Base-by-base conservation (phyloP, 495 filamentous ascomycete species). In the Lindgomyces ingoldianus region DNA sequence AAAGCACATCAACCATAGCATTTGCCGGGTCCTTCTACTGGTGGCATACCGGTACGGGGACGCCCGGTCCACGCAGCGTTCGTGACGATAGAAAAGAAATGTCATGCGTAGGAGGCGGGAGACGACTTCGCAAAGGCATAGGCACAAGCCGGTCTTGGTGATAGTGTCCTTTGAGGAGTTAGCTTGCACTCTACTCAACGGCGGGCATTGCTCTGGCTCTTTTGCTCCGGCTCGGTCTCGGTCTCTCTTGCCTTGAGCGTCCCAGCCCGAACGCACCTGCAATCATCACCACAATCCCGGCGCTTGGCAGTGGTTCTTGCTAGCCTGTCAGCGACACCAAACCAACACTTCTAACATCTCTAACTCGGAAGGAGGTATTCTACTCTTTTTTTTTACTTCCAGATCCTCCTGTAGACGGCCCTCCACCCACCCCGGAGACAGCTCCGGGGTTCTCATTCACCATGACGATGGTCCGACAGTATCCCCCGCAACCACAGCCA, bases 61-160 rank as follows among this genome's bases (percentile, higher is more conserved):
- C 67, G 53, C 63, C 54, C 58, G 58, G 68, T 60, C 52, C 47
- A 47, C 10, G 21, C 42, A 50, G 14, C 27, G 50, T 39, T 48
- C 24, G 68, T 22, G 36, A 70, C 52, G 42, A 59, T 46, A 33
- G 22, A 44, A 46, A 45, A 54, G 68, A 62, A 57, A 73, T 73
- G 70, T 70, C 66, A 66, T 70, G 62, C 55, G 60, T 55, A 58
- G 62, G 54, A 57, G 59, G 46, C 62, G 54, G 52, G 52, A 60
- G 63, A 69, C 60, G 39, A 72, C 70, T 73, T 59, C 71, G 68
- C 71, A 73, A 69, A 71, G 71, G 71, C 71, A 73, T 73, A 63
- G 71, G 71, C 65, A 73, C 71, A 48, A 61, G 71, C 71, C 68
- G 57, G 61, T 71, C 65, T 67, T 64, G 65, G 65, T 73, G 69